Percentiles rank a stretch among this genome's conserved stretches.
Conservation (phyloP, 2,329 filamentous ascomycete species). For the Plenodomus biglobosus region DNA sequence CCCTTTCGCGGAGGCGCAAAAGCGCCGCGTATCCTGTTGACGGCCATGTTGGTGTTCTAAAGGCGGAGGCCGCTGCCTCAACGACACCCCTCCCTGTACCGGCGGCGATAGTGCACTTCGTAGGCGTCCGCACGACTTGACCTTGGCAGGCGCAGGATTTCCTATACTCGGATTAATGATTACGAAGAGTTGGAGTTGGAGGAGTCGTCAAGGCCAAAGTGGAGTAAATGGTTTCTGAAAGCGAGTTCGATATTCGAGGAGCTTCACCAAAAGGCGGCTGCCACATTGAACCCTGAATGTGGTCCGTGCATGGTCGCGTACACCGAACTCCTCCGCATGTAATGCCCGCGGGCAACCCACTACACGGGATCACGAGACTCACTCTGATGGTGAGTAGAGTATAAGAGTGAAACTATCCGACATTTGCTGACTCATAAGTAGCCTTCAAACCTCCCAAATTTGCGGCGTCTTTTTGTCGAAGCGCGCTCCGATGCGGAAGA, state of each 20-base stretch:
- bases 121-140: conserved; percentile 1
- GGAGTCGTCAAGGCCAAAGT: conserved; percentile 10
- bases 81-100: conserved; percentile 40
- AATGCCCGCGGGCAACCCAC: neutral
- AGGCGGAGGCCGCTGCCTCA: conserved; percentile 33
- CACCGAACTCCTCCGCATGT: neutral
- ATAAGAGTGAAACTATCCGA: no score
- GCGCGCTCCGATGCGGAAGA: conserved; percentile 91
- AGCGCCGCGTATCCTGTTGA: conserved; percentile 92
- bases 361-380: neutral
- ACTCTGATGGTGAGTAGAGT: neutral
- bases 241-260: conserved; percentile 12
- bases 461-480: conserved; percentile 95
- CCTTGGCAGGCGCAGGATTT: conserved; percentile 4
- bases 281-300: conserved; percentile 22
- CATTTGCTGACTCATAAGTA: conserved; percentile 15
- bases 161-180: neutral
- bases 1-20: conserved; percentile 93
- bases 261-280: conserved; percentile 23
- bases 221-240: conserved; percentile 8
- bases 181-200: neutral
- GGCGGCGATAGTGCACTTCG: conserved; percentile 10
- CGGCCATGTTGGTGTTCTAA: conserved; percentile 67
- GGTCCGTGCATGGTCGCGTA: conserved; percentile 23
- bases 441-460: conserved; percentile 82